A percentile compares a stretch with the other conserved stretches of the same genome.
Evolutionary conservation across 2,329 filamentous ascomycete species (phyloP).

Genomic region (Pseudofabraea citricarpa): DNA sequence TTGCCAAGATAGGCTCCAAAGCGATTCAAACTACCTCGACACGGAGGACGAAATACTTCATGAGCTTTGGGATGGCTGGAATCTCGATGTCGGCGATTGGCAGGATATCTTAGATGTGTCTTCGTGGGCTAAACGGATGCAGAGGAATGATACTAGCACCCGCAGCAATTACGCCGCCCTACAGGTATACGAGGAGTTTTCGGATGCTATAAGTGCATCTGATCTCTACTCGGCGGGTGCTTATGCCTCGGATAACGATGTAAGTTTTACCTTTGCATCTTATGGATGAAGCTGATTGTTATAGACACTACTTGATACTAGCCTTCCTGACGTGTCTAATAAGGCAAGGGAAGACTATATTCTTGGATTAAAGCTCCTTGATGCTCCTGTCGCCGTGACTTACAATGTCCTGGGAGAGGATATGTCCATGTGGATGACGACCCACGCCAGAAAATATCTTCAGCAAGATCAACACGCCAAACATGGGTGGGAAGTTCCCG

Average conservation of each 20-base stretch:
- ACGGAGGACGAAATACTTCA: conserved; percentile 58
- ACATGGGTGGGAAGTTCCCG: conserved; percentile 15
- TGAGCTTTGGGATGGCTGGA: conserved; percentile 65
- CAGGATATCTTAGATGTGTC: conserved; percentile 36
- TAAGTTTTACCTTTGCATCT: too few relatives aligned
- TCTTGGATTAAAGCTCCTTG: conserved; percentile 46
- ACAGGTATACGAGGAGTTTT: conserved; percentile 46
- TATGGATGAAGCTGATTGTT: too few relatives aligned
- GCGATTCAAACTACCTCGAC: conserved; percentile 32
- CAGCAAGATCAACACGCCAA: conserved; percentile 20
- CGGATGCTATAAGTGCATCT: conserved; percentile 58
- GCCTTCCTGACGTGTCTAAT: conserved; percentile 26
- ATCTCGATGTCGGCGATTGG: conserved; percentile 57
- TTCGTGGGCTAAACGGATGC: conserved; percentile 31
- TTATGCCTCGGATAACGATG: conserved; percentile 21
- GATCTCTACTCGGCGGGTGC: conserved; percentile 45
- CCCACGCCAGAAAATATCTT: conserved; percentile 20
- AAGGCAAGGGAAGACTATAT: conserved; percentile 51
- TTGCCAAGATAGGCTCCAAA: conserved; percentile 51
- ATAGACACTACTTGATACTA: conserved; percentile 21
- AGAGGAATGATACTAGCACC: conserved; percentile 7
- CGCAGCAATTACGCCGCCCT: conserved; percentile 34
- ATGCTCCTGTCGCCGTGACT: conserved; percentile 35
- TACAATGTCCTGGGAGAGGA: conserved; percentile 14
- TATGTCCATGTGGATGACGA: conserved; percentile 24